phyloP scores from a whole-genome alignment of 2,329 filamentous ascomycete genomes.

The Calonectria leucothoes region DNA sequence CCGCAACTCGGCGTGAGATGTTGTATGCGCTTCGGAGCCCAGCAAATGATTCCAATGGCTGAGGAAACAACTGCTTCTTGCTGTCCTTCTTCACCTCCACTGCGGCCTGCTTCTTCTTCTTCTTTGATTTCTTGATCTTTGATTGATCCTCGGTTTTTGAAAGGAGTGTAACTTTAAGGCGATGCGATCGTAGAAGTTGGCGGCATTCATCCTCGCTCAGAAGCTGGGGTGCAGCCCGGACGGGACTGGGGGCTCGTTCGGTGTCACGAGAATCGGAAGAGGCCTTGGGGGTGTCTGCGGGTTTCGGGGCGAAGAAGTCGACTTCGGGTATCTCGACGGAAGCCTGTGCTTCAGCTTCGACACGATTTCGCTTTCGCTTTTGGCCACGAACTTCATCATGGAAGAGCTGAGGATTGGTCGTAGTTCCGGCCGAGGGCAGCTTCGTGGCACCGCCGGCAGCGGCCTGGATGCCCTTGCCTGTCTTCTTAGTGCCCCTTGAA shows the following conservation, averaged over 20 bases:
- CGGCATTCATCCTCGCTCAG: constrained; percentile 79
- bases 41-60: constrained; percentile 81
- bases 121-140: constrained; percentile 67
- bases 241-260: constrained; percentile 44
- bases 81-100: constrained; percentile 61
- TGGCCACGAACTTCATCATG: constrained; percentile 65
- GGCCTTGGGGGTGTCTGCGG: constrained; percentile 48
- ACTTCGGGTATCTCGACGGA: constrained; percentile 57
- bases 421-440: constrained; percentile 73
- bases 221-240: constrained; percentile 42
- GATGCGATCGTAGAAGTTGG: constrained; percentile 80
- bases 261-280: constrained; percentile 34
- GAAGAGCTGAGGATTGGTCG: constrained; percentile 76
- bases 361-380: constrained; percentile 66
- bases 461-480: constrained; percentile 49
- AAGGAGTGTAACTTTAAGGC: constrained; percentile 86
- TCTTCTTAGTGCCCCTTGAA: constrained; percentile 75
- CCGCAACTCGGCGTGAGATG: constrained; percentile 78
- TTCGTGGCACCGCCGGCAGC: constrained; percentile 50
- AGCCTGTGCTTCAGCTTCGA: constrained; percentile 47
- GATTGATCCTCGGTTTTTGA: constrained; percentile 58
- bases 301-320: constrained; percentile 69
- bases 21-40: constrained; percentile 78
- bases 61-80: constrained; percentile 77
- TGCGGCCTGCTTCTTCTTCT: constrained; percentile 64